Evolutionary conservation across 2,329 filamentous ascomycete genomes (phyloP).

Genomic region (Fusarium keratoplasticum): DNA sequence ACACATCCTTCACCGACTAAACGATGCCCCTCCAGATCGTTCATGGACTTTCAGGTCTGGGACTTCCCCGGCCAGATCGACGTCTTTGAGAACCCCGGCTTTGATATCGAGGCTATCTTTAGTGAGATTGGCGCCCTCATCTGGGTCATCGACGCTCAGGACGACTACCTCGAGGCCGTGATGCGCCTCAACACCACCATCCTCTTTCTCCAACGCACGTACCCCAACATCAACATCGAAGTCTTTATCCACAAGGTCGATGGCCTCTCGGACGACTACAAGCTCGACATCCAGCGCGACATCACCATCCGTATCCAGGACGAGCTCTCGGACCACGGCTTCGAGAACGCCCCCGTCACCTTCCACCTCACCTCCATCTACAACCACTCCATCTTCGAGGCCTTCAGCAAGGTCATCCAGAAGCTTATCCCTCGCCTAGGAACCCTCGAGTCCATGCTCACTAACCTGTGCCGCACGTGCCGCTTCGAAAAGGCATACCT

Average conservation of each 20-base stretch:
- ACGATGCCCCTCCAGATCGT: constrained; percentile 71
- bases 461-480: constrained; percentile 91
- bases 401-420: constrained; percentile 98
- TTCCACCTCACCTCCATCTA: constrained; percentile 99
- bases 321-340: constrained; percentile 91
- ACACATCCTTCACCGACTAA: not conserved
- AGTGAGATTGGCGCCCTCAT: constrained; percentile 93
- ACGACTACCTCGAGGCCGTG: constrained; percentile 95
- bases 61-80: constrained; percentile 96
- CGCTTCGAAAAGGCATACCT: constrained; percentile 98
- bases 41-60: constrained; percentile 99
- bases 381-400: constrained; percentile 98
- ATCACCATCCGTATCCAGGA: constrained; percentile 97
- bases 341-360: constrained; percentile 92
- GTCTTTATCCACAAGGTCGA: constrained; percentile 99
- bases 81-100: constrained; percentile 85
- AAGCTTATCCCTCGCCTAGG: constrained; percentile 95
- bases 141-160: constrained; percentile 98
- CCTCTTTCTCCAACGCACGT: constrained; percentile 86
- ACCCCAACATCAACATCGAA: constrained; percentile 95
- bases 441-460: constrained; percentile 92
- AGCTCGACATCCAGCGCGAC: constrained; percentile 94
- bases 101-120: constrained; percentile 94
- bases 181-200: constrained; percentile 89
- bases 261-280: constrained; percentile 96